phyloP scores from a whole-genome alignment of 176 grass and related monocot species.

The Zizania latifolia region DNA sequence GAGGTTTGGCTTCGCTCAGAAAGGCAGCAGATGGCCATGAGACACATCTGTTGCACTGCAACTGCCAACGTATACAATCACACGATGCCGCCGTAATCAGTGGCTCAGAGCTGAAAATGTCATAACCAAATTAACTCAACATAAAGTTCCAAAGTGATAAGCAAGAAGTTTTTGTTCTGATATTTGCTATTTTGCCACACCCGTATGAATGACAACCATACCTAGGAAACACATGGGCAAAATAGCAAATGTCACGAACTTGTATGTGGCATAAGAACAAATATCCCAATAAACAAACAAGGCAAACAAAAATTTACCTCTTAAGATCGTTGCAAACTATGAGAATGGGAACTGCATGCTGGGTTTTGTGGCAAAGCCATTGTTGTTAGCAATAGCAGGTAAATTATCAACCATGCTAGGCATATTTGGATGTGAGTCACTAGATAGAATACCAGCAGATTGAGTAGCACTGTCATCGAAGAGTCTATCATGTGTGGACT shows the following conservation, averaged over 20 bases:
- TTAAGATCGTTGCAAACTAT: not conserved
- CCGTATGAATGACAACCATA: not conserved
- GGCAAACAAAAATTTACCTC: not conserved
- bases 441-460: not conserved
- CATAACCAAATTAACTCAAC: not conserved
- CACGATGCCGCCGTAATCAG: not conserved
- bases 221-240: no score
- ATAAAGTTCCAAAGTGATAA: not conserved
- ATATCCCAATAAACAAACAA: not conserved
- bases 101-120: constrained; percentile 3
- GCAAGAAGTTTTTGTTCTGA: no score
- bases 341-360: constrained; percentile 22
- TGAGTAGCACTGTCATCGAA: not conserved
- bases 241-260: no score
- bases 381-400: constrained; percentile 7
- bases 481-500: not conserved
- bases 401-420: not conserved
- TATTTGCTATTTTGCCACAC: no score
- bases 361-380: not conserved
- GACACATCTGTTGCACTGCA: not conserved
- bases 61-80: not conserved
- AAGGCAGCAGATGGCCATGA: not conserved
- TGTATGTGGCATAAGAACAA: no score
- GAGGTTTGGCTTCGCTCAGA: not conserved
- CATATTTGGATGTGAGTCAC: not conserved